Conservation (phyloP, 1,284 basidiomycete genomes). For the Wallemia mellicola region DNA sequence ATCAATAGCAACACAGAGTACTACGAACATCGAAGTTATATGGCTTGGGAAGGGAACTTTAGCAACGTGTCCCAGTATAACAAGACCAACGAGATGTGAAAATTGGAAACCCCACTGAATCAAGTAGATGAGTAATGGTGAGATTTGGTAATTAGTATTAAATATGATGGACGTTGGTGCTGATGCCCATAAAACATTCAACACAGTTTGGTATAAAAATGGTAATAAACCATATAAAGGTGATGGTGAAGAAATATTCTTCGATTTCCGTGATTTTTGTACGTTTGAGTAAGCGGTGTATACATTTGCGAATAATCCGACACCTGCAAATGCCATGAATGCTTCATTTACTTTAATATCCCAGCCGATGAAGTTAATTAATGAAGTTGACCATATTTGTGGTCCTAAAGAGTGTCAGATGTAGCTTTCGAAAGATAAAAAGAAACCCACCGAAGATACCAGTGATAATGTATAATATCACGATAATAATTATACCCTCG, state of each 20-base stretch:
- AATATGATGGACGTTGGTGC: background rate
- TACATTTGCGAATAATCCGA: background rate
- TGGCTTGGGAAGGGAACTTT: background rate
- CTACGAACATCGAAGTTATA: background rate
- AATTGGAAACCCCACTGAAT: background rate
- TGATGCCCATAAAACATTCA: background rate
- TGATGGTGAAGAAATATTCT: background rate
- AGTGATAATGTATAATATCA: conserved; percentile 43
- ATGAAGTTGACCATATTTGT: background rate
- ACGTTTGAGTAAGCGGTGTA: background rate
- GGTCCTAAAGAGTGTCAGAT: no score
- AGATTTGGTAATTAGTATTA: background rate
- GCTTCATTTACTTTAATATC: background rate
- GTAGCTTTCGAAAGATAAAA: background rate
- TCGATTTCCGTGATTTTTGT: background rate
- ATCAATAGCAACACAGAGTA: background rate
- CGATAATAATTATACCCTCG: conserved; percentile 75
- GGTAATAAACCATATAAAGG: background rate
- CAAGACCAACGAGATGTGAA: background rate
- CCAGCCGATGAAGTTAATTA: background rate
- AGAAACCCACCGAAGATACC: conserved; percentile 29
- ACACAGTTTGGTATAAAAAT: background rate
- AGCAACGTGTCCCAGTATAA: background rate
- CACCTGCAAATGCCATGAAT: background rate
- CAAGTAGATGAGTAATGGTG: background rate